Evolutionary conservation across 306 rosid genomes (phyloP).

Genomic region (Luffa aegyptiaca): DNA sequence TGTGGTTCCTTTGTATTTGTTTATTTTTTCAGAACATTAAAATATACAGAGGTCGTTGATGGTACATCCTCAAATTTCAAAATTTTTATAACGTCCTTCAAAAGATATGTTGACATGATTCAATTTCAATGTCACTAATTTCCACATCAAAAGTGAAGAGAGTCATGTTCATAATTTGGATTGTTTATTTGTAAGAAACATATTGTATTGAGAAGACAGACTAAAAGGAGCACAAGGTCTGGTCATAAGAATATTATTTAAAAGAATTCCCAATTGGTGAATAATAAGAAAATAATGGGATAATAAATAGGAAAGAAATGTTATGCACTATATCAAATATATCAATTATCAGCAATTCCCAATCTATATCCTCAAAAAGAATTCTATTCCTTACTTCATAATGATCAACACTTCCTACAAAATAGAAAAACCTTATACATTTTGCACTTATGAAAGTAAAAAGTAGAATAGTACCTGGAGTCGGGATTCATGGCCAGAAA

Average conservation of each 20-base stretch:
- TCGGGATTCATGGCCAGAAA: constrained; percentile 38
- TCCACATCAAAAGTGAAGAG: background rate
- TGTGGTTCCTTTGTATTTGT: background rate
- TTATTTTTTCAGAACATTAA: background rate
- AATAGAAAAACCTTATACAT: background rate
- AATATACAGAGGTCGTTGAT: background rate
- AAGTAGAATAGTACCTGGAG: constrained; percentile 7
- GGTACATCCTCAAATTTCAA: background rate
- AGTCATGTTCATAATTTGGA: background rate
- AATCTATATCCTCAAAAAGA: background rate
- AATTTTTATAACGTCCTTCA: background rate
- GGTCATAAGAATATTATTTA: background rate
- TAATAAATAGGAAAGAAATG: background rate
- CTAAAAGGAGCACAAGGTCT: background rate
- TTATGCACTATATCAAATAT: background rate
- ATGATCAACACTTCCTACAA: background rate
- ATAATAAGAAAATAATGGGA: background rate
- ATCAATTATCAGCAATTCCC: background rate
- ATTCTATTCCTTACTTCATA: background rate
- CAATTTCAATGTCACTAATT: background rate
- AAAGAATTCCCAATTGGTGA: background rate
- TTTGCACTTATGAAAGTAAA: background rate
- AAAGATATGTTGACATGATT: background rate
- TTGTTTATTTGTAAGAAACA: background rate
- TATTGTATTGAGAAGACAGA: background rate